These are phyloP conservation scores for Microdochium paspali DNA, from an alignment of 2,329 filamentous ascomycete genomes.

Conservation along the genomic window DNA sequence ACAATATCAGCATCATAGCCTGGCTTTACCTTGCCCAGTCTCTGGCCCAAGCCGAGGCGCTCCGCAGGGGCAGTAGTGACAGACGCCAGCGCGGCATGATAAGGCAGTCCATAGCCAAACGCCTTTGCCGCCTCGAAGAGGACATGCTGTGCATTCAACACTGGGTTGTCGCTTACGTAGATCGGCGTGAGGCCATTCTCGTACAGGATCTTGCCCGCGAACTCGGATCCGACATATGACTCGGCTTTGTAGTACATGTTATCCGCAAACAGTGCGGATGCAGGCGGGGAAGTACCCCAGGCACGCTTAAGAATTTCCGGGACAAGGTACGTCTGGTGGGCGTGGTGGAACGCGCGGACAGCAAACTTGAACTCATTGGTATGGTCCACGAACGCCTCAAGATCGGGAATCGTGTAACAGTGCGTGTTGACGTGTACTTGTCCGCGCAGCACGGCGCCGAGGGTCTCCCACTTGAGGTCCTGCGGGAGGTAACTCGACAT, in stretches of 20 bases:
- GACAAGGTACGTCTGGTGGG: conserved; percentile 56
- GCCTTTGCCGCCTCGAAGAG: conserved; percentile 55
- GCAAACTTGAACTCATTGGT: conserved; percentile 64
- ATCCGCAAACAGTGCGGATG: conserved; percentile 57
- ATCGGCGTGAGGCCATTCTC: conserved; percentile 56
- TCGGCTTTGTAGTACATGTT: conserved; percentile 68
- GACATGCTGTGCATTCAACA: conserved; percentile 60
- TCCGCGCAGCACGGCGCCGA: conserved; percentile 53
- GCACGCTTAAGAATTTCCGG: conserved; percentile 54
- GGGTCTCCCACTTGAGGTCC: conserved; percentile 53
- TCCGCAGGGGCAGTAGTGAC: conserved; percentile 52
- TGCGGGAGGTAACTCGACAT: conserved; percentile 51
- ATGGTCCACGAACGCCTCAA: conserved; percentile 61
- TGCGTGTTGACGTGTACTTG: conserved; percentile 63
- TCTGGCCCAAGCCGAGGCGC: conserved; percentile 44
- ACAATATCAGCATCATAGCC: conserved; percentile 54
- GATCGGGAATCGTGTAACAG: conserved; percentile 60
- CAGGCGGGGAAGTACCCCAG: conserved; percentile 43
- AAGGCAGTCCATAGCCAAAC: conserved; percentile 50
- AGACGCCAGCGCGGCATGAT: conserved; percentile 47
- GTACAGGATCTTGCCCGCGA: conserved; percentile 56
- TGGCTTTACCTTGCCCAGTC: conserved; percentile 51
- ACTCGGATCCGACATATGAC: conserved; percentile 54
- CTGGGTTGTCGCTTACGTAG: conserved; percentile 64
- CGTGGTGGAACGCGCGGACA: conserved; percentile 60